Base-by-base conservation (phyloP, 169 alveolate genomes). In the Prorocentrum cordatum region DNA sequence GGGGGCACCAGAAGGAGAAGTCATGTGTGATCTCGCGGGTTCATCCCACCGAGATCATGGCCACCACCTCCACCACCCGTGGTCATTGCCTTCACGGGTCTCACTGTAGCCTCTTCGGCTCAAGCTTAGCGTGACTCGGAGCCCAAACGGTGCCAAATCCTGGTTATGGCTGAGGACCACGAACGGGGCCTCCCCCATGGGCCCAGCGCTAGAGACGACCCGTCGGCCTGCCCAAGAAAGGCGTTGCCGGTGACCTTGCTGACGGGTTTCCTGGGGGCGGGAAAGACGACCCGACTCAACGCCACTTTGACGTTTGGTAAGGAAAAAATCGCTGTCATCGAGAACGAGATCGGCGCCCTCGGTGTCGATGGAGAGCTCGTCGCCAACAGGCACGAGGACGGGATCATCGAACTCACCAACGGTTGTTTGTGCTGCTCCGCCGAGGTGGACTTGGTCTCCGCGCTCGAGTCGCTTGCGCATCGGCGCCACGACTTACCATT, bases 391-490 rank as follows among this genome's bases (percentile, higher is more conserved):
- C 88, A 77, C 26, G 54, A 68, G 29, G 85, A 73, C 70, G 85
- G 54, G 16, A 42, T 42, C 54, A 42, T 42, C 16, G 54, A 42
- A 42, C 9, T 42, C n/a, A 9, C 54, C n/a, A 42, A 42, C 54
- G 87, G 87, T 50, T 77, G 88, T 62, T 75, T 77, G 18, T 77
- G 88, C 75, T 77, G 88, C 75, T 59, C 88, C 7, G 88, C 88
- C 3, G 88, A 77, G 20, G 88, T 77, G 7, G 88, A 77, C 88
- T 62, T 77, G 22, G 45, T 77, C 3, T 72, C 75, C 20, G 88
- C 88, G 16, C 12, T 77, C 33, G 88, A 77, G 88, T 72, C 79
- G 26, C 26, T 75, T 54, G 29, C 26, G 26, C 61, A 29, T 10
- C 71, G 86, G 20, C 86, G 38, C 32, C 72, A 24, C 12, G 32